Evolutionary conservation across 1,139 yeast species (phyloP).

Genomic region (Yamadazyma atlantica): DNA sequence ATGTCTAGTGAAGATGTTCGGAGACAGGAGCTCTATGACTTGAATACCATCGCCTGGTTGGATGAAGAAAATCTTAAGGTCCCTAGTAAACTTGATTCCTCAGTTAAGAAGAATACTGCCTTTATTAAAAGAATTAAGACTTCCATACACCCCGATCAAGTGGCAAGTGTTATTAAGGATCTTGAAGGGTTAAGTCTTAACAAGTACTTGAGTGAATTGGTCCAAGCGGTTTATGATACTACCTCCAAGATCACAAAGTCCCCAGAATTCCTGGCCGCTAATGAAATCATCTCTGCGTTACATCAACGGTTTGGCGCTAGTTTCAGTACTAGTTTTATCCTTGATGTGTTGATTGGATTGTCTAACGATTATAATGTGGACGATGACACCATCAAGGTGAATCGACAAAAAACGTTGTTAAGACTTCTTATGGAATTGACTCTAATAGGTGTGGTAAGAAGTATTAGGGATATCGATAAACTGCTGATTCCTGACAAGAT

Average conservation of each 20-base stretch:
- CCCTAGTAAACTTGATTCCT: slow-evolving; percentile 58
- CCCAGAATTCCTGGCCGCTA: slow-evolving; percentile 63
- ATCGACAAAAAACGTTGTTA: slow-evolving; percentile 46
- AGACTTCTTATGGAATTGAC: slow-evolving; percentile 63
- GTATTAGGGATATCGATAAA: slow-evolving; percentile 33
- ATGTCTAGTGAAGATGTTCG: neutral
- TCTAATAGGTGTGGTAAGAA: slow-evolving; percentile 56
- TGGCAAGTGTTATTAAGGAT: slow-evolving; percentile 53
- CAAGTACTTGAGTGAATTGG: slow-evolving; percentile 74
- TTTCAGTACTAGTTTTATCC: slow-evolving; percentile 56
- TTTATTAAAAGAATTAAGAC: slow-evolving; percentile 71
- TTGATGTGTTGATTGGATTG: slow-evolving; percentile 47
- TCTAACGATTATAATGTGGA: slow-evolving; percentile 40
- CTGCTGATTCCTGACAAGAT: slow-evolving; percentile 26
- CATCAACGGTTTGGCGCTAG: slow-evolving; percentile 68
- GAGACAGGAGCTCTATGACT: slow-evolving; percentile 28
- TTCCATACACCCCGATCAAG: slow-evolving; percentile 45
- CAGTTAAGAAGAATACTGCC: slow-evolving; percentile 81
- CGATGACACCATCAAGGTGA: slow-evolving; percentile 38
- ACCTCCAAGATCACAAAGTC: slow-evolving; percentile 51
- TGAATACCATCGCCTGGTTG: slow-evolving; percentile 55
- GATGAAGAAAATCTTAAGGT: slow-evolving; percentile 35
- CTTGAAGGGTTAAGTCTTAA: slow-evolving; percentile 63
- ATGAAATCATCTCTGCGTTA: slow-evolving; percentile 67
- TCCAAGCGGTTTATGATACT: slow-evolving; percentile 64